Percentiles rank a stretch among this genome's conserved stretches.
Conservation (phyloP, 2,329 filamentous ascomycete species). For the Dactylonectria estremocensis region DNA sequence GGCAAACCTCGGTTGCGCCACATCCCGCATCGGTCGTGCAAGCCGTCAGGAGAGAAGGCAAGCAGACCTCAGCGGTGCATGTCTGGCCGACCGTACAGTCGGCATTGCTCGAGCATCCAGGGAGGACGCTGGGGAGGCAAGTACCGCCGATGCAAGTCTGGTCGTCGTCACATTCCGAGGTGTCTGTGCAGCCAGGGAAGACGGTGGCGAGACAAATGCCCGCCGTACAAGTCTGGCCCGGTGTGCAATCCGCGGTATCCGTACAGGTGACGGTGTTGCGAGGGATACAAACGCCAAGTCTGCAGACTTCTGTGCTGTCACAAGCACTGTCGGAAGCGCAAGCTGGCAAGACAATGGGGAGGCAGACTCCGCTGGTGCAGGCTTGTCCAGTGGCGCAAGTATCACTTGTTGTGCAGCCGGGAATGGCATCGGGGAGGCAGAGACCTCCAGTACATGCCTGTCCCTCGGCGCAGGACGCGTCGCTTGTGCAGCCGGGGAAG, state of each 20-base stretch:
- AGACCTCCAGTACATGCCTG: slow-evolving; percentile 17
- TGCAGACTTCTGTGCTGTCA: background rate
- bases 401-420: slow-evolving; percentile 3
- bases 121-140: slow-evolving; percentile 16
- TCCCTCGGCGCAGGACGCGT: slow-evolving; percentile 10
- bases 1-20: slow-evolving; percentile 6
- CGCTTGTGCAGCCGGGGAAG: slow-evolving; percentile 7
- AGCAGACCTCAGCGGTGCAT: background rate
- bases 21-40: slow-evolving; percentile 19
- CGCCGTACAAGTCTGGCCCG: slow-evolving; percentile 8
- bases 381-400: slow-evolving; percentile 15
- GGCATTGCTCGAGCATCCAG: background rate
- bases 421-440: slow-evolving; percentile 21
- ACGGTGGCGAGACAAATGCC: slow-evolving; percentile 7
- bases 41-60: slow-evolving; percentile 5
- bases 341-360: slow-evolving; percentile 9
- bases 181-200: slow-evolving; percentile 5
- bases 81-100: background rate
- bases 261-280: background rate
- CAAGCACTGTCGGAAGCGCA: slow-evolving; percentile 13
- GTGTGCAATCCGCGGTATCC: background rate
- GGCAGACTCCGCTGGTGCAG: slow-evolving; percentile 22
- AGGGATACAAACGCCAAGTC: slow-evolving; percentile 22
- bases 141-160: slow-evolving; percentile 8
- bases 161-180: background rate